These are phyloP conservation scores for Aspergillus sp. DNA, from an alignment of 2,329 filamentous ascomycete genomes.

Conservation along the genomic window DNA sequence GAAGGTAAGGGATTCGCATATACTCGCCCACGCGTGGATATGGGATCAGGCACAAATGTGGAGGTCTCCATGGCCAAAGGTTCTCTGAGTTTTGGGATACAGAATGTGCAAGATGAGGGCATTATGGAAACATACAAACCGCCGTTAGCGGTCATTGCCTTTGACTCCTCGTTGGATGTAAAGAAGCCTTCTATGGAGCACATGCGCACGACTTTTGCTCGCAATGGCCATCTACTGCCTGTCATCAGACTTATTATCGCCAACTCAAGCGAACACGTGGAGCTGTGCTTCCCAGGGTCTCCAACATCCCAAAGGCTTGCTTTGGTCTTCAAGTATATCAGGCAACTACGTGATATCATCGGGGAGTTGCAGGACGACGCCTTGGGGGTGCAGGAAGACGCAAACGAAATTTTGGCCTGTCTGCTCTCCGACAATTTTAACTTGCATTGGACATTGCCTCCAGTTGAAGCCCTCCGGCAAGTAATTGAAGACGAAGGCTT, in stretches of 20 bases:
- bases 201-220: constrained; percentile 43
- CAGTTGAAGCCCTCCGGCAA: constrained; percentile 44
- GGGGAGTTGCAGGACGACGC: constrained; percentile 50
- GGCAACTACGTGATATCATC: constrained; percentile 38
- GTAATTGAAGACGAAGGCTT: constrained; percentile 23
- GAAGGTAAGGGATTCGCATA: constrained; percentile 45
- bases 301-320: constrained; percentile 39
- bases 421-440: constrained; percentile 43
- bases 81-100: constrained; percentile 42
- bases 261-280: constrained; percentile 53
- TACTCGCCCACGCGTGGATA: constrained; percentile 36
- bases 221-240: constrained; percentile 42
- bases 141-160: constrained; percentile 47
- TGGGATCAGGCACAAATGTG: constrained; percentile 35
- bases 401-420: constrained; percentile 40
- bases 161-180: constrained; percentile 49
- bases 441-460: constrained; percentile 43
- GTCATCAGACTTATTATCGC: constrained; percentile 50
- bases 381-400: constrained; percentile 45
- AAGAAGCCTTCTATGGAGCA: constrained; percentile 45
- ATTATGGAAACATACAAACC: constrained; percentile 38
- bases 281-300: constrained; percentile 46
- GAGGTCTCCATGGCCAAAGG: constrained; percentile 44
- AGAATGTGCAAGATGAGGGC: constrained; percentile 34
- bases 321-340: constrained; percentile 40